Evolutionary conservation across 805 yeast genomes (phyloP), one percentile per base, ranked within the genome.

Genomic region (Aciculoconidium aculeatum): DNA sequence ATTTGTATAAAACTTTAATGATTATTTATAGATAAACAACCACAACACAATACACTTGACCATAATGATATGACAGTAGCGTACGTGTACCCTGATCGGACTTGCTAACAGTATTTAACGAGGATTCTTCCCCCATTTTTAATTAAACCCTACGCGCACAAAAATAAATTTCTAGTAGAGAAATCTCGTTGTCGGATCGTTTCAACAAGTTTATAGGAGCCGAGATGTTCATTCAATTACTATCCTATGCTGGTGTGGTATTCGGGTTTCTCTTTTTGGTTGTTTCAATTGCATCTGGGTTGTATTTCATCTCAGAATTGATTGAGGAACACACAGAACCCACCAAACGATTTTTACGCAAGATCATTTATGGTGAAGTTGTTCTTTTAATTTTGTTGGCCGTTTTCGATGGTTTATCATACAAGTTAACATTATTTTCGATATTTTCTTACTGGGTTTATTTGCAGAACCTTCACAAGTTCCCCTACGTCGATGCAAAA

Each of bases 241-340:
- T 65, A 13, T 58, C 70, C 11, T 58, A 55, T 31, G 39, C 57
- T 8, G 70, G 70, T 6, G 40, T 53, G 2, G 49, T 54, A 10
- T 42, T 58, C 7, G 70, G 70, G 6, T 61, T 64, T 31, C 30
- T 62, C n/a, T 60, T 63, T 32, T 50, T 64, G 6, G 63, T 62
- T 16, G 42, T 58, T 15, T 52, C 85, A 12, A 78, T 82, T 36
- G 96, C 97, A 0, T 83, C 95, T 2, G 97, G 95, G 0, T 63
- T 92, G 18, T 92, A 87, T 63, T 88, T 87, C 46, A 65, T 90
- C 21, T 83, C 95, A 6, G 98, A 92, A 51, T 59, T 87, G 17
- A 94, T 92, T 10, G 98, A 92, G 51, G 96, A 88, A 47, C 90
- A 92, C 53, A 72, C 94, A 0, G 92, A 83, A 39, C 76, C 87